These are phyloP conservation scores for Aspergillus sojae DNA, from an alignment of 2,329 filamentous ascomycete genomes.

Conservation along the genomic window DNA sequence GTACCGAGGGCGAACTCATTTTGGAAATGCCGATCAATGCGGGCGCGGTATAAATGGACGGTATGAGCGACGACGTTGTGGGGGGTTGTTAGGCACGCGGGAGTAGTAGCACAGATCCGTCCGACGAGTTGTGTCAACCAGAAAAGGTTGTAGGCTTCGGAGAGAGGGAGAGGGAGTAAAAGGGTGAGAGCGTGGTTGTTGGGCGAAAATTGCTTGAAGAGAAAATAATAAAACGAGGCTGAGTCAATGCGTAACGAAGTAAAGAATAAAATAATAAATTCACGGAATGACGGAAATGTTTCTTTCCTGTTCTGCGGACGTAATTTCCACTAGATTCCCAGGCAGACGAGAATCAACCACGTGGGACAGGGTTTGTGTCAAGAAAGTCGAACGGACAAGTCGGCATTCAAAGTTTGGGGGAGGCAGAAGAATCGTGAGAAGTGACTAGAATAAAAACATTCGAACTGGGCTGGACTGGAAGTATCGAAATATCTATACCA, in stretches of 20 bases:
- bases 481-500: constrained; percentile 15
- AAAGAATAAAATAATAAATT: constrained; percentile 1
- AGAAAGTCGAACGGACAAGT: background rate
- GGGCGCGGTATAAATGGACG: background rate
- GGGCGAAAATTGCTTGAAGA: background rate
- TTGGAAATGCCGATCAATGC: constrained; percentile 9
- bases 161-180: background rate
- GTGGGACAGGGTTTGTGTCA: constrained; percentile 4
- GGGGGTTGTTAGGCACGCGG: background rate
- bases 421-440: constrained; percentile 2
- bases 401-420: background rate
- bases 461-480: constrained; percentile 8
- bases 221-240: constrained; percentile 5
- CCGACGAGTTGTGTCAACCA: background rate
- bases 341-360: constrained; percentile 6
- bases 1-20: constrained; percentile 43
- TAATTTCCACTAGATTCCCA: constrained; percentile 2
- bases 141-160: background rate
- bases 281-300: constrained; percentile 4
- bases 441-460: constrained; percentile 12
- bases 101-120: background rate
- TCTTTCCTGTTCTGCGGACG: background rate
- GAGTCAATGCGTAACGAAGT: constrained; percentile 3
- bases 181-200: background rate
- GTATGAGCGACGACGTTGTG: constrained; percentile 2